Evolutionary conservation across 768 basidiomycete genomes (phyloP), one percentile per base, ranked within the genome.

Genomic region (Boletus pseudo-olivaceus): DNA sequence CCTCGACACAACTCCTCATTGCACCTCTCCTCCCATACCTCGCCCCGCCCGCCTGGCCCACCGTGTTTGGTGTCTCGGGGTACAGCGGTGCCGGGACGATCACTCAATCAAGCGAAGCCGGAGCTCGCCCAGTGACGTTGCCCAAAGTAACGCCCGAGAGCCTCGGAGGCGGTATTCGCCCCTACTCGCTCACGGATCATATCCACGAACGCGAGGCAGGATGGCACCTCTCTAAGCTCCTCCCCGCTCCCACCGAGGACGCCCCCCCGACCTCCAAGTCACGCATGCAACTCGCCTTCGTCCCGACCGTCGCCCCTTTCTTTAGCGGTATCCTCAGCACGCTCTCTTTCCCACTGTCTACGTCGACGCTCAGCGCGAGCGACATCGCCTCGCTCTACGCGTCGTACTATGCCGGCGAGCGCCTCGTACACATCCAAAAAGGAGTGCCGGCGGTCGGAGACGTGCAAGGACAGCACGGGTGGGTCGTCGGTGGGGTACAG

Each of bases 201-300:
- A 97, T 99, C 65, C 97, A 99, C 76, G 97, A 99, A 71, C 90
- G 97, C 42, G 97, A 99, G 73, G 92, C 95, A 0, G 85, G 87
- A 3, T 76, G 76, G 60, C 97, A 97, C 70, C 84, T 99, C 47
- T 83, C 88, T 8, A 71, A 70, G 4, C 80, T 92, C 34, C 73
- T 86, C 38, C 59, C 71, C 5, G 10, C 19, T 0, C 15, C 59
- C 19, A 2, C 44, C 1, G 23, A 23, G 23, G 23, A 40, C 5
- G 7, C 32, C 7, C 11, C 34, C 9, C n/a, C 49, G 3, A 3
- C 26, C 8, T 17, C 33, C 49, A 67, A 26, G 59, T 50, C 51
- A 2, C 56, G 60, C 42, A 62, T 87, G 50, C 81, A 85, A 61
- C 66, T 98, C 47, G 90, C 88, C 32, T 98, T 99, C 72, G 74